Percentiles rank a stretch among this genome's conserved stretches.
These are phyloP conservation scores for Fusarium avenaceum DNA, from an alignment of 2,329 filamentous ascomycete genomes.

Conservation along the genomic window DNA sequence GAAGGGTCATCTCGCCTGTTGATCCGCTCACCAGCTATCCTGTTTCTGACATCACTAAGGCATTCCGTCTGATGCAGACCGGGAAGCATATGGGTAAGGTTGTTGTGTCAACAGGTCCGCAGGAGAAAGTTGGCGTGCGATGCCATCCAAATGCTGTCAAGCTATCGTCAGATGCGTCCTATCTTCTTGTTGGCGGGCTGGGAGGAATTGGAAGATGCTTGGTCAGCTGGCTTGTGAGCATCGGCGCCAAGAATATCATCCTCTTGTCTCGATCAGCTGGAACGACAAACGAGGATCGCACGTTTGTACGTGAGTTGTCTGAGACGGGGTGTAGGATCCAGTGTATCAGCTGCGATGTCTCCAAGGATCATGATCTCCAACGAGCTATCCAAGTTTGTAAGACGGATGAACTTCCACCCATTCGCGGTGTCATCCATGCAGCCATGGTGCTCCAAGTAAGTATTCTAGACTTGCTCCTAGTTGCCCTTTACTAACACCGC, in stretches of 20 bases:
- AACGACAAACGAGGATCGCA: neutral
- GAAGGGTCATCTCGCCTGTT: neutral
- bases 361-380: too few relatives aligned
- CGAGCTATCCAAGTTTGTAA: too few relatives aligned
- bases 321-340: too few relatives aligned
- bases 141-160: neutral
- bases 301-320: too few relatives aligned
- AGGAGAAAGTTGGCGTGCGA: neutral
- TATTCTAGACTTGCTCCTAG: rapidly evolving
- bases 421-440: conserved; percentile 1
- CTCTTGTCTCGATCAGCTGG: neutral
- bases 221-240: neutral
- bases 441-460: conserved; percentile 9
- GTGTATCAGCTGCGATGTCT: too few relatives aligned
- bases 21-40: neutral
- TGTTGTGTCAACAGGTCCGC: neutral
- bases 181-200: neutral
- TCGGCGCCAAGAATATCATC: neutral
- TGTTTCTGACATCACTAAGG: neutral
- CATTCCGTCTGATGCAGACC: neutral
- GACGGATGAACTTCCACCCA: too few relatives aligned
- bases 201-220: neutral
- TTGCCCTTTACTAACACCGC: too few relatives aligned
- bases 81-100: neutral
- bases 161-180: neutral